phyloP scores from a whole-genome alignment of 306 rosid genomes.

The Vigna mungo region DNA sequence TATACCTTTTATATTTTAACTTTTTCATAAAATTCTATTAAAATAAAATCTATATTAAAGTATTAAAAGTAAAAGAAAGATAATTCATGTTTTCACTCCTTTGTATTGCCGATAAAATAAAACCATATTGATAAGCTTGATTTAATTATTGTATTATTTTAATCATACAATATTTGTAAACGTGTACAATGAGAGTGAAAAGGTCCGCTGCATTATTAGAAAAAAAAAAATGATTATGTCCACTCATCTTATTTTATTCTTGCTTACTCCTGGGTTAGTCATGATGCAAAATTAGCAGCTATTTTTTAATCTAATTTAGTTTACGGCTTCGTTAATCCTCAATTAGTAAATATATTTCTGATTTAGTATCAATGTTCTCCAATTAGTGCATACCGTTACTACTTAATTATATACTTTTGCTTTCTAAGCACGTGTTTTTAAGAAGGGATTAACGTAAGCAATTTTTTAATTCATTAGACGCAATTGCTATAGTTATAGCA shows the following conservation, averaged over 20 bases:
- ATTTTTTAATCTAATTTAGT: constrained; percentile 1
- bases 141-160: background rate
- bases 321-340: constrained; percentile 35
- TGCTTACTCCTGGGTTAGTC: background rate
- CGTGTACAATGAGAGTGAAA: constrained; percentile 18
- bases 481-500: background rate
- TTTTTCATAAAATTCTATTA: too few species aligned
- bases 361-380: background rate
- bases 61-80: background rate
- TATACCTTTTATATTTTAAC: too few species aligned
- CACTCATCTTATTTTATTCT: constrained; percentile 26
- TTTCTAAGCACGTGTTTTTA: background rate
- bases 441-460: background rate
- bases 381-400: background rate
- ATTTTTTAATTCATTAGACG: constrained; percentile 5
- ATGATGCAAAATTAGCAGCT: background rate
- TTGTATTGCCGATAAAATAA: background rate
- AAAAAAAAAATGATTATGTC: constrained; percentile 7
- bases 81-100: background rate
- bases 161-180: background rate
- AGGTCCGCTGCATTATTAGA: background rate
- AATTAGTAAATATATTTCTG: background rate
- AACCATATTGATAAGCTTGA: background rate
- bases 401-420: background rate
- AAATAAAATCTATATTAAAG: too few species aligned